Conservation (phyloP, 345 rosid genomes). For the Lagerstroemia speciosa region DNA sequence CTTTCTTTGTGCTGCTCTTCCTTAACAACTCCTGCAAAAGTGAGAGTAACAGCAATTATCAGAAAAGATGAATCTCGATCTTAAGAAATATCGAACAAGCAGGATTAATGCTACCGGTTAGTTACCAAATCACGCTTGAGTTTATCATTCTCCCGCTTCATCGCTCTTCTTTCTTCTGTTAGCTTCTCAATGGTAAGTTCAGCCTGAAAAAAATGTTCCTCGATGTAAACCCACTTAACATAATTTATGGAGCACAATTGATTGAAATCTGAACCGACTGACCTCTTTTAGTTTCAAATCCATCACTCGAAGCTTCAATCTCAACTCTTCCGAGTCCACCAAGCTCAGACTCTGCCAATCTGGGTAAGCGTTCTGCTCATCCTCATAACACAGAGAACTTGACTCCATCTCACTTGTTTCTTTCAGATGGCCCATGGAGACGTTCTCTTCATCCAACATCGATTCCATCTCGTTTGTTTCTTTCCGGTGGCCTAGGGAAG, state of each 20-base stretch:
- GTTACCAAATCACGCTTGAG: constrained; percentile 34
- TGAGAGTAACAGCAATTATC: background rate
- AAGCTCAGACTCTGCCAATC: constrained; percentile 10
- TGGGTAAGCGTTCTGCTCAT: constrained; percentile 10
- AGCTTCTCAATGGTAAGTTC: constrained; percentile 28
- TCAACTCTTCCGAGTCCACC: constrained; percentile 28
- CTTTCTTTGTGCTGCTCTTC: constrained; percentile 17
- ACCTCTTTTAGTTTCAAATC: constrained; percentile 33
- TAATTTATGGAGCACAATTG: background rate
- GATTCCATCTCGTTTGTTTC: background rate
- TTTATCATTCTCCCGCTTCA: constrained; percentile 24
- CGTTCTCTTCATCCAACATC: constrained; percentile 4
- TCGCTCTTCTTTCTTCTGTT: constrained; percentile 28
- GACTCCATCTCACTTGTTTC: background rate
- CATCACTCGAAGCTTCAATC: constrained; percentile 21
- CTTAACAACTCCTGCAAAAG: constrained; percentile 28
- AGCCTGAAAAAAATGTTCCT: constrained; percentile 26
- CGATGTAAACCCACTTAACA: background rate
- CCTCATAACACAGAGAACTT: background rate
- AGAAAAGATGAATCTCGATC: background rate
- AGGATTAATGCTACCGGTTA: background rate
- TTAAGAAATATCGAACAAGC: background rate
- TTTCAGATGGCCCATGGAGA: background rate
- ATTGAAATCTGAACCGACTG: background rate
- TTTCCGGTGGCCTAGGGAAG: background rate